Percentiles rank a stretch among this genome's conserved stretches.
Evolutionary conservation across 2,329 filamentous ascomycete species (phyloP).

Genomic region (Pyricularia pennisetigena): DNA sequence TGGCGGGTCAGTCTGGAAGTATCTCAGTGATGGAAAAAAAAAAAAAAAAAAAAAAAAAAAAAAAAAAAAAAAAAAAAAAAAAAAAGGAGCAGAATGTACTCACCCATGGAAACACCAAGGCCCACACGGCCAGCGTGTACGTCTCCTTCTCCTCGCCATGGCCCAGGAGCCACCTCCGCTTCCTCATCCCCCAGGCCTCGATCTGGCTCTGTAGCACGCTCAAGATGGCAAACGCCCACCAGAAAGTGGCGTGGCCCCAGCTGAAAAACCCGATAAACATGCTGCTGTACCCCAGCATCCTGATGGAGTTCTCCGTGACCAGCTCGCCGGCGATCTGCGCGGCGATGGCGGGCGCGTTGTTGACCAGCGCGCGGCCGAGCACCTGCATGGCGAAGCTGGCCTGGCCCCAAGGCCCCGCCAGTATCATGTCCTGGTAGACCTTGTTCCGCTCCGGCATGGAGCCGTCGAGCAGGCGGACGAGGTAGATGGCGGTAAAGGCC

Average conservation of each 20-base stretch:
- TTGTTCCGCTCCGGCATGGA: conserved; percentile 14
- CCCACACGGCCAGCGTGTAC: conserved; percentile 23
- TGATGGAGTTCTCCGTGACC: conserved; percentile 20
- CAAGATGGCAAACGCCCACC: conserved; percentile 28
- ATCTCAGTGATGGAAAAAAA: neutral
- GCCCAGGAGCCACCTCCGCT: neutral
- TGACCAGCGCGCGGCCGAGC: conserved; percentile 21
- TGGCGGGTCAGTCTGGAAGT: too few species aligned
- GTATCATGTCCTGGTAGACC: conserved; percentile 26
- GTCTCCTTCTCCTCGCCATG: conserved; percentile 9
- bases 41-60: neutral
- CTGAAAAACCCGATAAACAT: conserved; percentile 24
- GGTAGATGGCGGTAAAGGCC: conserved; percentile 19
- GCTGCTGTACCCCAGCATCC: conserved; percentile 20
- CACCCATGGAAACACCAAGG: conserved; percentile 28
- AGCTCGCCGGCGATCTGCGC: conserved; percentile 21
- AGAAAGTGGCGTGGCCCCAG: conserved; percentile 29
- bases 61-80: too few species aligned
- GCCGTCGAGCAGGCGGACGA: conserved; percentile 12
- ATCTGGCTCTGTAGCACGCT: conserved; percentile 14
- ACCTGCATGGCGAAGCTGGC: conserved; percentile 26
- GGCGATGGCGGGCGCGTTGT: conserved; percentile 14
- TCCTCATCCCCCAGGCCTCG: conserved; percentile 11
- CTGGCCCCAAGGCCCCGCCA: conserved; percentile 28
- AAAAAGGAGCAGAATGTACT: conserved; percentile 7